phyloP scores from a whole-genome alignment of 305 asterid species.

The Caryopteris hybrid region DNA sequence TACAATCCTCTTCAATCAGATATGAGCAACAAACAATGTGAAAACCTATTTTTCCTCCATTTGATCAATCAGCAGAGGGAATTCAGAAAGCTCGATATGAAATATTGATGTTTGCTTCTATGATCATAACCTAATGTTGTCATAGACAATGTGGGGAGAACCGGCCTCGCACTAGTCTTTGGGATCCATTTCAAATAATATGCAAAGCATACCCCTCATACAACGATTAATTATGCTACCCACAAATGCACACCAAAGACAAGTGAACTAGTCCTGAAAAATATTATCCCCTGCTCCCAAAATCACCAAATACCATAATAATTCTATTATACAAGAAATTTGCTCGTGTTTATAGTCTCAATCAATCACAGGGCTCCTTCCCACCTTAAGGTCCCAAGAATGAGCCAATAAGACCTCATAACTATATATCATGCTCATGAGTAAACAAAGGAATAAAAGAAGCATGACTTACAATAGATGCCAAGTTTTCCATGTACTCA shows the following conservation, averaged over 20 bases:
- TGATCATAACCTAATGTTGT: not conserved
- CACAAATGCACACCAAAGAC: no score
- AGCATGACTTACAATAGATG: constrained; percentile 51
- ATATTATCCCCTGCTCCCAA: not conserved
- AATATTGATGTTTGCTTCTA: not conserved
- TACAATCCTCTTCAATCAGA: constrained; percentile 18
- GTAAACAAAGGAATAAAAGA: not conserved
- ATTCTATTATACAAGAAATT: no score
- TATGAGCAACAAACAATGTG: constrained; percentile 7
- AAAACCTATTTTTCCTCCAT: not conserved
- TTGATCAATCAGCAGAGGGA: not conserved
- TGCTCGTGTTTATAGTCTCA: not conserved
- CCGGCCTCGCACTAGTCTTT: not conserved
- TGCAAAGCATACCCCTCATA: not conserved
- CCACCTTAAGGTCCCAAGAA: not conserved
- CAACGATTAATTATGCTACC: not conserved
- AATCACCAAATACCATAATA: no score
- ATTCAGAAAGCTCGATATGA: not conserved
- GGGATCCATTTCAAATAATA: no score
- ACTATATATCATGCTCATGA: not conserved
- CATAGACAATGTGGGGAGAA: not conserved
- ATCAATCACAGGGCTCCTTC: not conserved
- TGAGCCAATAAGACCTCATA: not conserved
- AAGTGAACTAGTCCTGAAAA: not conserved
- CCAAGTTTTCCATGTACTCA: constrained; percentile 68